Evolutionary conservation across 2,329 filamentous ascomycete species (phyloP).

Genomic region (Aureobasidium sp.): DNA sequence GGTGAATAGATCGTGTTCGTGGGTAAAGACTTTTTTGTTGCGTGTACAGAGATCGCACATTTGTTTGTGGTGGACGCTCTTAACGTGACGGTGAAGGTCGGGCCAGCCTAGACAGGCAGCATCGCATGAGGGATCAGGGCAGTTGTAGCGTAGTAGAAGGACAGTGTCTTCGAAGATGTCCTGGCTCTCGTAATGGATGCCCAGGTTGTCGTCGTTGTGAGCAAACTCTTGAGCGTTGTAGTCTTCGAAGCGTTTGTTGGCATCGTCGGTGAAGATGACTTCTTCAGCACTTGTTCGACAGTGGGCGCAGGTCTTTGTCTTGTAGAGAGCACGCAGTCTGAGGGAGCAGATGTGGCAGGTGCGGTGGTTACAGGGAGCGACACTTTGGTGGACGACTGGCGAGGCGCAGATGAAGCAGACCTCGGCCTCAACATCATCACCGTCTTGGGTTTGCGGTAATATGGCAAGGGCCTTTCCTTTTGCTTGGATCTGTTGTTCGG

Average conservation of each 20-base stretch:
- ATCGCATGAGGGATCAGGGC: slow-evolving; percentile 76
- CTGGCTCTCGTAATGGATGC: slow-evolving; percentile 81
- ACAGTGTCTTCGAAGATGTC: slow-evolving; percentile 89
- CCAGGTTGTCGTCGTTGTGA: slow-evolving; percentile 73
- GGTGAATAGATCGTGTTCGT: slow-evolving; percentile 91
- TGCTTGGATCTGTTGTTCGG: slow-evolving; percentile 12
- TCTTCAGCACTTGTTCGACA: slow-evolving; percentile 71
- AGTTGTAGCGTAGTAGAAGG: slow-evolving; percentile 85
- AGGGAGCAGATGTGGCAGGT: slow-evolving; percentile 95
- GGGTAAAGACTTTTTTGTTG: slow-evolving; percentile 97
- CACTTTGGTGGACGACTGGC: slow-evolving; percentile 73
- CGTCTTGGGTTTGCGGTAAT: background rate
- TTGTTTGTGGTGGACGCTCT: slow-evolving; percentile 69
- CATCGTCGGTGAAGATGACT: slow-evolving; percentile 87
- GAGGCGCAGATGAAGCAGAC: slow-evolving; percentile 98
- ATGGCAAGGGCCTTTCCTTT: slow-evolving; percentile 2
- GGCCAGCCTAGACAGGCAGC: slow-evolving; percentile 76
- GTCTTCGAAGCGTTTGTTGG: slow-evolving; percentile 75
- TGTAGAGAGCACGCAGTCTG: slow-evolving; percentile 86
- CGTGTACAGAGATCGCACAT: slow-evolving; percentile 87
- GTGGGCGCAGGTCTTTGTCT: slow-evolving; percentile 93
- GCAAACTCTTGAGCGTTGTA: slow-evolving; percentile 66
- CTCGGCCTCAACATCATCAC: slow-evolving; percentile 46
- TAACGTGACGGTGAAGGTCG: slow-evolving; percentile 73
- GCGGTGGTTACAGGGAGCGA: slow-evolving; percentile 90